Percentiles rank a stretch among this genome's conserved stretches.
These are phyloP conservation scores for Lipomyces yarrowii DNA, from an alignment of 1,139 yeast species.

Conservation along the genomic window DNA sequence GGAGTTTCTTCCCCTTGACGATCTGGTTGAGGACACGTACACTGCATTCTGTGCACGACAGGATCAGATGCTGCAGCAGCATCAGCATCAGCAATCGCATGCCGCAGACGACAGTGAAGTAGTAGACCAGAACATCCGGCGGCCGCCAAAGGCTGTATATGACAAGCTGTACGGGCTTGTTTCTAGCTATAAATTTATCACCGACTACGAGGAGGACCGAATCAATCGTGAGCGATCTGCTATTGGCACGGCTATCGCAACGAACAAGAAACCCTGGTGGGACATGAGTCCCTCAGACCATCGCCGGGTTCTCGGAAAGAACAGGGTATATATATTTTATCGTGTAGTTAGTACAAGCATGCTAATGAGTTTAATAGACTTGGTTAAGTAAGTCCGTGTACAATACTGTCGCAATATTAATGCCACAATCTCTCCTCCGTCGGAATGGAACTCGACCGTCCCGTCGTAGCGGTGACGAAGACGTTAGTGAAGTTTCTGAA, in stretches of 20 bases:
- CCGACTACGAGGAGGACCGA: conserved; percentile 30
- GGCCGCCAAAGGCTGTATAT: conserved; percentile 27
- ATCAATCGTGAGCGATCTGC: conserved; percentile 17
- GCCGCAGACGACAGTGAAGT: conserved; percentile 6
- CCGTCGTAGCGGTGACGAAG: conserved; percentile 8
- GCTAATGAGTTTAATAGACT: conserved; percentile 12
- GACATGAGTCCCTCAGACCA: conserved; percentile 26
- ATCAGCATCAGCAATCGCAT: conserved; percentile 4
- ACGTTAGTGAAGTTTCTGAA: conserved; percentile 4
- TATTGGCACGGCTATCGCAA: conserved; percentile 11
- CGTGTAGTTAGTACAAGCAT: too few relatives aligned
- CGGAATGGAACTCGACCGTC: conserved; percentile 26
- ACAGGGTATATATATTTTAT: conserved; percentile 11
- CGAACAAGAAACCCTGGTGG: conserved; percentile 29
- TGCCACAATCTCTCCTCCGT: conserved; percentile 26
- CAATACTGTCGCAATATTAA: conserved; percentile 21
- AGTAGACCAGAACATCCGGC: conserved; percentile 16
- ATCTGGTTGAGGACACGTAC: conserved; percentile 27
- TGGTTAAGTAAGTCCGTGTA: conserved; percentile 25
- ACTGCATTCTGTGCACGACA: conserved; percentile 23
- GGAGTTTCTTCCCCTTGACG: conserved; percentile 25
- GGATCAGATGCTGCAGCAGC: conserved; percentile 21
- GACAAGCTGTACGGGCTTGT: conserved; percentile 27
- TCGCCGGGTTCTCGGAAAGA: conserved; percentile 26
- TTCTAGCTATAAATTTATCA: conserved; percentile 26